Conservation (phyloP, 2,329 filamentous ascomycete genomes). For the Penicillium sp. region DNA sequence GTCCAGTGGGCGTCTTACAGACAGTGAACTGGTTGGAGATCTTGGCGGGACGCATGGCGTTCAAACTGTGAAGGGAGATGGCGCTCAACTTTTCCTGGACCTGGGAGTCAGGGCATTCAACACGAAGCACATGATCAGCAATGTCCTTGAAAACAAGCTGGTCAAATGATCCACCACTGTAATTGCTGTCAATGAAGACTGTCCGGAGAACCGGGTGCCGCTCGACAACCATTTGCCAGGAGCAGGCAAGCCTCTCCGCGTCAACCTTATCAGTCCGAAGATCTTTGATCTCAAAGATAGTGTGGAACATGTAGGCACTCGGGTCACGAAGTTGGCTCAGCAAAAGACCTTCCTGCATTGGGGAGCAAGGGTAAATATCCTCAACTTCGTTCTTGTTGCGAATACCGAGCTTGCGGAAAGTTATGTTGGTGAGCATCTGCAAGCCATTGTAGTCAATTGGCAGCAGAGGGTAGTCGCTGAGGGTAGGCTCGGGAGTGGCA, state of each 20-base stretch:
- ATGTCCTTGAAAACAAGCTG: slow-evolving; percentile 37
- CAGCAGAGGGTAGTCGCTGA: slow-evolving; percentile 48
- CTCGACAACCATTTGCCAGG: slow-evolving; percentile 35
- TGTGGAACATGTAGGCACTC: slow-evolving; percentile 38
- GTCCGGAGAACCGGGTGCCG: slow-evolving; percentile 38
- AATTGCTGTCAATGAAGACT: slow-evolving; percentile 36
- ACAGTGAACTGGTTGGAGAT: slow-evolving; percentile 38
- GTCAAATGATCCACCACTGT: slow-evolving; percentile 37
- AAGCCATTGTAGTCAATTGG: slow-evolving; percentile 44
- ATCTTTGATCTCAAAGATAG: slow-evolving; percentile 35
- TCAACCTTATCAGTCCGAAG: slow-evolving; percentile 23
- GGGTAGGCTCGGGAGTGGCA: slow-evolving; percentile 34
- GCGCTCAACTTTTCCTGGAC: slow-evolving; percentile 28
- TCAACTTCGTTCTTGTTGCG: slow-evolving; percentile 29
- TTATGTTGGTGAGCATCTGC: slow-evolving; percentile 34
- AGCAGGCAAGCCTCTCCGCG: slow-evolving; percentile 27
- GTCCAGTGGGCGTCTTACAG: slow-evolving; percentile 31
- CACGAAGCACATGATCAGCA: slow-evolving; percentile 24
- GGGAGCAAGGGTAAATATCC: slow-evolving; percentile 39
- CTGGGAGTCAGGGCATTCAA: slow-evolving; percentile 32
- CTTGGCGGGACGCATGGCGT: slow-evolving; percentile 25
- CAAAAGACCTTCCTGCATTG: slow-evolving; percentile 40
- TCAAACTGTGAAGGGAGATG: slow-evolving; percentile 29
- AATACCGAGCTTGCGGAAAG: slow-evolving; percentile 39
- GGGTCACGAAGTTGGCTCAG: slow-evolving; percentile 40